Percentiles rank a stretch among this genome's conserved stretches.
These are phyloP conservation scores for Fusarium sp. DNA, from an alignment of 2,329 filamentous ascomycete species.

Conservation along the genomic window DNA sequence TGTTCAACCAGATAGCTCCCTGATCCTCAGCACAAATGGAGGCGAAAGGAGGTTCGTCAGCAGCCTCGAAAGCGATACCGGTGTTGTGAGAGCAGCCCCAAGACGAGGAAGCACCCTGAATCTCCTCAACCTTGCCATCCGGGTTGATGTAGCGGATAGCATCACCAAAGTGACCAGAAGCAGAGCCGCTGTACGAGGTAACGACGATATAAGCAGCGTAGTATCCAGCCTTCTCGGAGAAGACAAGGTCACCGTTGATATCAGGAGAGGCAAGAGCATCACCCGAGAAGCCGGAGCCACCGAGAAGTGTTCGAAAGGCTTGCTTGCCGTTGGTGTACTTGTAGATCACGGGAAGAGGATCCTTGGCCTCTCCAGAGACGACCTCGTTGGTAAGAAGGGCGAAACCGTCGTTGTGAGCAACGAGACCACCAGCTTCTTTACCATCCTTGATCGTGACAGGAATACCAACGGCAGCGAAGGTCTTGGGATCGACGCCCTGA, in stretches of 20 bases:
- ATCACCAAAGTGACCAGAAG: slow-evolving; percentile 68
- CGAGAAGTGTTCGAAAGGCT: slow-evolving; percentile 68
- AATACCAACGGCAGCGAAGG: slow-evolving; percentile 64
- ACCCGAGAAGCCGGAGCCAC: slow-evolving; percentile 64
- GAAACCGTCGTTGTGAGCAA: slow-evolving; percentile 72
- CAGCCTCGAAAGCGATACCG: slow-evolving; percentile 70
- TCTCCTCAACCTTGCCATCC: slow-evolving; percentile 61
- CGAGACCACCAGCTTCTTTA: slow-evolving; percentile 69
- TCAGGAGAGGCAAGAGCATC: slow-evolving; percentile 65
- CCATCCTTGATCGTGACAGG: slow-evolving; percentile 63
- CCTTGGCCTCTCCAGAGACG: slow-evolving; percentile 61
- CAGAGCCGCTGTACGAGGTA: slow-evolving; percentile 65
- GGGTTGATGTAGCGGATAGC: slow-evolving; percentile 59
- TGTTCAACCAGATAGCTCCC: slow-evolving; percentile 73
- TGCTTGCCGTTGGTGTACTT: slow-evolving; percentile 65
- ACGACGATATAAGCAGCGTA: slow-evolving; percentile 73
- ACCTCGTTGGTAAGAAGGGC: slow-evolving; percentile 70
- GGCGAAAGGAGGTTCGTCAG: slow-evolving; percentile 67
- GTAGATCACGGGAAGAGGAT: slow-evolving; percentile 68
- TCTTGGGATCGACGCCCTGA: slow-evolving; percentile 64
- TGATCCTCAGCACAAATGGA: slow-evolving; percentile 71
- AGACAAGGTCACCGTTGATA: slow-evolving; percentile 71
- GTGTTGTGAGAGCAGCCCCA: slow-evolving; percentile 75
- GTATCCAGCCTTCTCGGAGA: slow-evolving; percentile 63
- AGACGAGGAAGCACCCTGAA: slow-evolving; percentile 63